A percentile compares a stretch with the other conserved stretches of the same genome.
Conservation (phyloP, 2,329 filamentous ascomycete genomes). For the Clonostachys solani region DNA sequence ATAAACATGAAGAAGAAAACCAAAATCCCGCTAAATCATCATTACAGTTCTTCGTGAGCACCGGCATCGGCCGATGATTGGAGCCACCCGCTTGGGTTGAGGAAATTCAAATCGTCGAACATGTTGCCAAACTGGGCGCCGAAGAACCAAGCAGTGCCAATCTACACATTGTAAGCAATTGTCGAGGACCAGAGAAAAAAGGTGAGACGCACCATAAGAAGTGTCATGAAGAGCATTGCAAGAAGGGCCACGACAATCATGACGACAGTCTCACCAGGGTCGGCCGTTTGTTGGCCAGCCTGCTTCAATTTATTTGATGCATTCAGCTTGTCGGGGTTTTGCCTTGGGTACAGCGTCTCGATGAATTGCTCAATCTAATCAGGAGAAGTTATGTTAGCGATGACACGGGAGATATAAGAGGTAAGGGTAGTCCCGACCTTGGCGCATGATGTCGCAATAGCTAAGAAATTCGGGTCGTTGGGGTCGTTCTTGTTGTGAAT, state of each 20-base stretch:
- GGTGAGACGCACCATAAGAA: conserved; percentile 68
- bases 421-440: conserved; percentile 51
- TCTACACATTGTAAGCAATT: conserved; percentile 37
- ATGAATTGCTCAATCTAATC: conserved; percentile 88
- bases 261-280: conserved; percentile 57
- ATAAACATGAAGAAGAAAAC: conserved; percentile 2
- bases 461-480: conserved; percentile 84
- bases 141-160: conserved; percentile 72
- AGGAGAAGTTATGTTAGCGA: neutral
- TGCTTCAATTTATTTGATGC: conserved; percentile 29
- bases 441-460: conserved; percentile 86
- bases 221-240: conserved; percentile 68
- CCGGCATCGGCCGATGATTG: conserved; percentile 9
- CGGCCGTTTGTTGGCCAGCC: conserved; percentile 37
- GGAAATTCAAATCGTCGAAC: conserved; percentile 13
- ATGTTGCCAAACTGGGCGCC: conserved; percentile 73
- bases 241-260: conserved; percentile 63
- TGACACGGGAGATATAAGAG: neutral
- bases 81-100: neutral
- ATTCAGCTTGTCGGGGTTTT: conserved; percentile 61
- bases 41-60: conserved; percentile 28
- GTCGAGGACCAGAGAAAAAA: neutral
- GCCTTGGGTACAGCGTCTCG: conserved; percentile 84
- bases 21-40: neutral
- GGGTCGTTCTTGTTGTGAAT: conserved; percentile 96